Evolutionary conservation across 345 rosid genomes (phyloP).

Genomic region (Moringa oleifera): DNA sequence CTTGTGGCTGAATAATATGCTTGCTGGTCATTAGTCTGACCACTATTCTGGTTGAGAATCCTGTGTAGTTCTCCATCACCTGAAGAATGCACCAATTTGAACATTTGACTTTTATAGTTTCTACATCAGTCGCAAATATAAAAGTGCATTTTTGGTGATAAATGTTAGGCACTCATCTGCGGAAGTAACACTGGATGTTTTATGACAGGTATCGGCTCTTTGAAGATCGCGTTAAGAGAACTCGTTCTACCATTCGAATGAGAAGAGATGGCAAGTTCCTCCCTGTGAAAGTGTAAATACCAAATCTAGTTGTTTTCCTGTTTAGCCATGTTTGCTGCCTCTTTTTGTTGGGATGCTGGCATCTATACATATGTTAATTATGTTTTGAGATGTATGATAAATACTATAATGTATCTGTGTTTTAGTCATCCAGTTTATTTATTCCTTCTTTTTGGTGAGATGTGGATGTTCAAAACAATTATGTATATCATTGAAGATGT

Average conservation of each 20-base stretch:
- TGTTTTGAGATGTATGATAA: neutral
- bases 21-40: neutral
- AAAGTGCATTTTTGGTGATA: neutral
- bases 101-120: too few species aligned
- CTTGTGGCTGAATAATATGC: neutral
- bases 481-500: too few species aligned
- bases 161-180: neutral
- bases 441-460: too few species aligned
- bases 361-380: neutral
- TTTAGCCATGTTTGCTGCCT: neutral
- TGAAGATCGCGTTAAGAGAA: constrained; percentile 54
- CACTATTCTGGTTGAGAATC: constrained; percentile 6
- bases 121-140: neutral
- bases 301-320: neutral
- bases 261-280: constrained; percentile 44
- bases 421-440: too few species aligned
- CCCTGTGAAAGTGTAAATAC: neutral
- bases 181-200: neutral
- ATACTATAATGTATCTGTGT: neutral
- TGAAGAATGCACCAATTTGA: neutral
- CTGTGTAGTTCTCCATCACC: neutral
- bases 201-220: constrained; percentile 68
- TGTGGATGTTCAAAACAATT: too few species aligned
- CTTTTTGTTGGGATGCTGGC: neutral
- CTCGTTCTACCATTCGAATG: constrained; percentile 71